Conservation (phyloP, 2,329 filamentous ascomycete species). For the Sporothrix humicola region DNA sequence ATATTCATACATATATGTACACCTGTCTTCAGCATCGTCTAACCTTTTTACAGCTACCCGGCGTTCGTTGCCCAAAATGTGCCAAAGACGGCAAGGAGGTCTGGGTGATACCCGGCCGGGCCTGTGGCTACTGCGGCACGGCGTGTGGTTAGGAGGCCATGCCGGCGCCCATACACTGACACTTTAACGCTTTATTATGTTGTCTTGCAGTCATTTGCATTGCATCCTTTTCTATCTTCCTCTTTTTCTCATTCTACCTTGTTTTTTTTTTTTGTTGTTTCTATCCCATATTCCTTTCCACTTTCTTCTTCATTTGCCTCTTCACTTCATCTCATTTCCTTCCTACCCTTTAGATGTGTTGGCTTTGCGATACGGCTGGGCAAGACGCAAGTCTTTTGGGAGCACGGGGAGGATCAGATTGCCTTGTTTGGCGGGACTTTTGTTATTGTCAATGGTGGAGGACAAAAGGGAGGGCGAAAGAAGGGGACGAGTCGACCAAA, state of each 20-base stretch:
- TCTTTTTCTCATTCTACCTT: neutral
- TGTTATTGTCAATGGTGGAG: neutral
- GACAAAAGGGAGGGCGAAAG: neutral
- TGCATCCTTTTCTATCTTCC: neutral
- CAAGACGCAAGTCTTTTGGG: slow-evolving; percentile 26
- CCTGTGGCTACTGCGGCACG: slow-evolving; percentile 41
- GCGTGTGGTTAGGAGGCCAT: slow-evolving; percentile 33
- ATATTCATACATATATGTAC: too few species aligned
- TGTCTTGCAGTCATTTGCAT: neutral
- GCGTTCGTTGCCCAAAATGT: slow-evolving; percentile 40
- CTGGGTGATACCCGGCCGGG: slow-evolving; percentile 41
- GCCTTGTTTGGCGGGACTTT: neutral
- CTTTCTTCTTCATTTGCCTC: neutral
- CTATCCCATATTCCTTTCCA: neutral
- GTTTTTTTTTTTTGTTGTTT: slow-evolving; percentile 7
- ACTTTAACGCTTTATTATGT: neutral
- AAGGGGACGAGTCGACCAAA: neutral
- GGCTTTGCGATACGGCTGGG: neutral
- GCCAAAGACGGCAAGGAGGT: slow-evolving; percentile 40
- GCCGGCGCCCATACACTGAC: neutral
- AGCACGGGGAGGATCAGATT: neutral
- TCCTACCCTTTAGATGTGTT: slow-evolving; percentile 15
- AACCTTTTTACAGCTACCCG: slow-evolving; percentile 37
- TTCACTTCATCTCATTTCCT: neutral
- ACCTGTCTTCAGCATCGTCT: neutral